Evolutionary conservation across 306 rosid species (phyloP), one percentile per base, ranked within the genome.

Genomic region (Dalbergia oliveri): DNA sequence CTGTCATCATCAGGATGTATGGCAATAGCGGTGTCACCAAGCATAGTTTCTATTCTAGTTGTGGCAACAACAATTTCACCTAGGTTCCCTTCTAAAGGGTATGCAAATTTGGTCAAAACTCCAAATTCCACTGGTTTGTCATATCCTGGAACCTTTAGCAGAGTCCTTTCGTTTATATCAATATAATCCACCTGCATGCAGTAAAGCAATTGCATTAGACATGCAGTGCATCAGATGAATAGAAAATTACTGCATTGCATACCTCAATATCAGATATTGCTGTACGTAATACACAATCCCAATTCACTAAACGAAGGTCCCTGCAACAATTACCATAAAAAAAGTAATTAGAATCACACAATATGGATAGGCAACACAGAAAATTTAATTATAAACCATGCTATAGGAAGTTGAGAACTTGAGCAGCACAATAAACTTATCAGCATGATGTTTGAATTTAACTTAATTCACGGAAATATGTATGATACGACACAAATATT

Each of bases 231-330:
- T 72, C 62, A 45, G 21, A 61, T 47, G 43, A 53, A 70, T n/a
- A 78, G 57, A 66, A 31, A 49, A 58, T 35, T n/a, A 50, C 18
- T n/a, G 12, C 26, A 64, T 31, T 31, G 64, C 86, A 61, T 82
- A 88, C 99, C 98, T 95, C 98, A 54, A 95, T 90, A 78, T 95
- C 99, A 83, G 99, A 95, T 86, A 93, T 86, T 67, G 98, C 99
- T 8, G 99, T 95, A 58, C 94, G 90, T 81, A 95, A 84, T 45
- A 90, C 88, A 85, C 97, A 91, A 85, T 93, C 98, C 98, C 98
- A 95, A 79, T 95, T 95, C 54, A 95, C 98, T 57, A 93, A 87
- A 45, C 99, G 99, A 61, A 88, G 69, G 85, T 91, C 99, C 89
- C 98, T 95, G 87, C 15, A 66, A 83, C 78, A 76, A 58, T 54